phyloP scores from a whole-genome alignment of 345 rosid genomes.

The Lepidium aucheri region DNA sequence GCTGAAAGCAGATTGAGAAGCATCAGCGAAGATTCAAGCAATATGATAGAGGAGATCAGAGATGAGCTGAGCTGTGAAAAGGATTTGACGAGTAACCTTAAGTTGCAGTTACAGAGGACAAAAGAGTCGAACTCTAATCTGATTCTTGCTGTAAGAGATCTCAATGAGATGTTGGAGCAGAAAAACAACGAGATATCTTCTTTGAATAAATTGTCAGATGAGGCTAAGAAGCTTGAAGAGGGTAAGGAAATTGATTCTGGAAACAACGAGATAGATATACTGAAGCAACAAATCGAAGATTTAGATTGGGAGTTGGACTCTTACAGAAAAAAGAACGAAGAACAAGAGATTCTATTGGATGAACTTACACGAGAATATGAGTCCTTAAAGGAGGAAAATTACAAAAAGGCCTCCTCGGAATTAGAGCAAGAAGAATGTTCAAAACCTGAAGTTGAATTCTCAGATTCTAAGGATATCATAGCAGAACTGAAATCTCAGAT shows the following conservation, averaged over 20 bases:
- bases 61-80: slow-evolving; percentile 69
- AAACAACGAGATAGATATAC: slow-evolving; percentile 32
- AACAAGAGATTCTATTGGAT: slow-evolving; percentile 62
- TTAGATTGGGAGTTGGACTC: slow-evolving; percentile 53
- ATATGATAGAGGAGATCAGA: slow-evolving; percentile 51
- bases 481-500: slow-evolving; percentile 47
- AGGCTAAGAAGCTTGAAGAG: slow-evolving; percentile 29
- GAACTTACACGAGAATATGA: slow-evolving; percentile 59
- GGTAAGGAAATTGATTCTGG: slow-evolving; percentile 19
- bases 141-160: slow-evolving; percentile 75
- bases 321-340: slow-evolving; percentile 54
- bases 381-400: slow-evolving; percentile 57
- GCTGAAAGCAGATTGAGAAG: slow-evolving; percentile 33
- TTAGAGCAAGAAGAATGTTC: slow-evolving; percentile 45
- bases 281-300: slow-evolving; percentile 51
- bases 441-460: slow-evolving; percentile 29
- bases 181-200: slow-evolving; percentile 44
- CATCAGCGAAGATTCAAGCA: slow-evolving; percentile 45
- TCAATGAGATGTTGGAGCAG: slow-evolving; percentile 58
- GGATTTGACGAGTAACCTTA: slow-evolving; percentile 56
- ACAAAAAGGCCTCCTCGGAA: slow-evolving; percentile 30
- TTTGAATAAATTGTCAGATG: slow-evolving; percentile 31
- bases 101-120: slow-evolving; percentile 73
- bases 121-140: slow-evolving; percentile 83
- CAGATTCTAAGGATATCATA: slow-evolving; percentile 33